Percentiles rank a stretch among this genome's conserved stretches.
Evolutionary conservation across 139 green algal species (phyloP).

Genomic region (Gonium pectorale): DNA sequence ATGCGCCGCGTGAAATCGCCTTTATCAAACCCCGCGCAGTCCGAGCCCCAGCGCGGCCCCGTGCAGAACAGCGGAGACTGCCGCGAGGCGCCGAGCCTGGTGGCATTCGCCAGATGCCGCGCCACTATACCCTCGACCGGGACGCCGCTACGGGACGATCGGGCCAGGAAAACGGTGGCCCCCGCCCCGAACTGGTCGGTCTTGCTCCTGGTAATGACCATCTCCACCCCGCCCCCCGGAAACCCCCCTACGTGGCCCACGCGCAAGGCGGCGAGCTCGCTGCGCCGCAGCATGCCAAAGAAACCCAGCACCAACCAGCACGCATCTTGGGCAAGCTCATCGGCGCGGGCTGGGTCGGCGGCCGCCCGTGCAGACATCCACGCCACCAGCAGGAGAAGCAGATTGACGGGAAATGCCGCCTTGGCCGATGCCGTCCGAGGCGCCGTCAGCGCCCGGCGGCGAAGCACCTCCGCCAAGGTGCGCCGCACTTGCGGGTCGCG

Average conservation of each 20-base stretch:
- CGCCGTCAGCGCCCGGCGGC: background rate
- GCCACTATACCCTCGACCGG: background rate
- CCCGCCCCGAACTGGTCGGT: background rate
- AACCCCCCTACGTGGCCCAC: background rate
- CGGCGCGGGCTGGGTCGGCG: no score
- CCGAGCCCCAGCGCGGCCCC: background rate
- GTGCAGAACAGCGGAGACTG: background rate
- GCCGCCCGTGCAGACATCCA: background rate
- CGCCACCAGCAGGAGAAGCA: background rate
- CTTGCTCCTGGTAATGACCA: background rate
- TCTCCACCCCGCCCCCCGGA: background rate
- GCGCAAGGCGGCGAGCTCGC: background rate
- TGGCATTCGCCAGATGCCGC: background rate
- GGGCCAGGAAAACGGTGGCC: background rate
- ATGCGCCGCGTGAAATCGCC: background rate
- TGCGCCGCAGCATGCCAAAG: conserved; percentile 13
- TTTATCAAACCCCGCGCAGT: background rate
- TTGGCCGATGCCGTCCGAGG: background rate
- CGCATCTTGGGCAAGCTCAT: background rate
- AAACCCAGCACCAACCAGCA: conserved; percentile 1
- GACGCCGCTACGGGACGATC: background rate
- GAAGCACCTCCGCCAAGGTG: background rate
- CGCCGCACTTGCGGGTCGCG: background rate
- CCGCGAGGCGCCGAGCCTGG: no score
- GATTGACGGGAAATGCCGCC: background rate